These are phyloP conservation scores for Diaporthe vexans DNA, from an alignment of 2,329 filamentous ascomycete species.

Conservation along the genomic window DNA sequence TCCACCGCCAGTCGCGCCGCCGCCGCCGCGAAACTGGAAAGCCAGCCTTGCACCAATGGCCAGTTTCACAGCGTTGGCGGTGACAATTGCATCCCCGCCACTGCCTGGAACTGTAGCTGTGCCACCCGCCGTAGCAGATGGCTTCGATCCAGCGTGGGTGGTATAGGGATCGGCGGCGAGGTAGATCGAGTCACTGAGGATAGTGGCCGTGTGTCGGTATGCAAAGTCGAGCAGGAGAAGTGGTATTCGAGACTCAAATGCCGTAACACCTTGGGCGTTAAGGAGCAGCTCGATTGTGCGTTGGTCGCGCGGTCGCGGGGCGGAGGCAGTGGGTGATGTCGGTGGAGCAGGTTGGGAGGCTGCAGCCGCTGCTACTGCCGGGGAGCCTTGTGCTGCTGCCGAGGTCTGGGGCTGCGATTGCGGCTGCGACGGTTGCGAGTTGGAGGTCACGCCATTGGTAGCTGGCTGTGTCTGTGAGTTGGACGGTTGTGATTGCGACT, in stretches of 20 bases:
- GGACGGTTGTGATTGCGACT: slow-evolving; percentile 40
- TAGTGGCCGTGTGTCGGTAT: slow-evolving; percentile 82
- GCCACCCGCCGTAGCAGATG: slow-evolving; percentile 64
- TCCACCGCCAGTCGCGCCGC: slow-evolving; percentile 59
- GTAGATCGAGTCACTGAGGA: slow-evolving; percentile 80
- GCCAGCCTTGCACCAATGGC: slow-evolving; percentile 78
- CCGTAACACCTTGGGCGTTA: slow-evolving; percentile 81
- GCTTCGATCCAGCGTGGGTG: slow-evolving; percentile 66
- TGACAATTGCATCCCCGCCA: slow-evolving; percentile 69
- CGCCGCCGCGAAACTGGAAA: slow-evolving; percentile 75
- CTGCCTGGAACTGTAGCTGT: slow-evolving; percentile 60
- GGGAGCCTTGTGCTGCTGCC: slow-evolving; percentile 42
- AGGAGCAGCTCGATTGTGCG: slow-evolving; percentile 86
- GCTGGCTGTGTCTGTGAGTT: slow-evolving; percentile 46
- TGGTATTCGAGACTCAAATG: slow-evolving; percentile 86
- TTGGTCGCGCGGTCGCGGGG: slow-evolving; percentile 80
- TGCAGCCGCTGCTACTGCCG: slow-evolving; percentile 42
- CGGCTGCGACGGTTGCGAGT: slow-evolving; percentile 46
- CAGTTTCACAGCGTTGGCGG: slow-evolving; percentile 77
- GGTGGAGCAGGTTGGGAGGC: slow-evolving; percentile 45
- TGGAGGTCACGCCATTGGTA: slow-evolving; percentile 44
- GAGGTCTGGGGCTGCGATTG: slow-evolving; percentile 47
- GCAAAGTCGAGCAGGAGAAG: slow-evolving; percentile 88
- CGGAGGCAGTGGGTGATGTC: slow-evolving; percentile 54
- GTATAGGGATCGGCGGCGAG: slow-evolving; percentile 78